A percentile compares a stretch with the other conserved stretches of the same genome.
phyloP scores from a whole-genome alignment of 2,329 filamentous ascomycete species.

The Fonsecaea pugnacius region DNA sequence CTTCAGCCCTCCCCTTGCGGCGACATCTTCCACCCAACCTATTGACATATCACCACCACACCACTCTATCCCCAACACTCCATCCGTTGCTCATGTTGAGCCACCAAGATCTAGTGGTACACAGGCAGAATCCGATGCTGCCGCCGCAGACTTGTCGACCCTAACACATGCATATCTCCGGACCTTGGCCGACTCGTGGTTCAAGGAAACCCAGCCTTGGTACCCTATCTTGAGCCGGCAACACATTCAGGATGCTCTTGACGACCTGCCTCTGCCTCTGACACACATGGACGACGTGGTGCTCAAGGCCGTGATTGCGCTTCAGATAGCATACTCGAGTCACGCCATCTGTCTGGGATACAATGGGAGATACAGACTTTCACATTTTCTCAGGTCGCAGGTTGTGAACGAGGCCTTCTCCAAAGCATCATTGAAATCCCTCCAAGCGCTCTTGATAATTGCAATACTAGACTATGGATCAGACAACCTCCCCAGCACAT shows the following conservation, averaged over 20 bases:
- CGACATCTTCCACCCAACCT: slow-evolving; percentile 23
- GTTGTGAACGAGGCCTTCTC: slow-evolving; percentile 36
- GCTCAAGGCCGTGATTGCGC: slow-evolving; percentile 35
- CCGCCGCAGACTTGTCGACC: slow-evolving; percentile 33
- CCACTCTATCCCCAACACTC: slow-evolving; percentile 16
- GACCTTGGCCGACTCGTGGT: slow-evolving; percentile 42
- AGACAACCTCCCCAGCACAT: slow-evolving; percentile 36
- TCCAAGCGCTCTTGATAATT: slow-evolving; percentile 37
- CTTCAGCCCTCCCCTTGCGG: slow-evolving; percentile 9
- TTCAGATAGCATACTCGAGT: slow-evolving; percentile 36
- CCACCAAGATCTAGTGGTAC: not conserved
- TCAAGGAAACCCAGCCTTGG: slow-evolving; percentile 46
- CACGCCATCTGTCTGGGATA: slow-evolving; percentile 37
- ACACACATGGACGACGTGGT: slow-evolving; percentile 35
- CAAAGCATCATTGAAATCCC: slow-evolving; percentile 32
- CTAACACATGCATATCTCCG: slow-evolving; percentile 32
- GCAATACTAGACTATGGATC: slow-evolving; percentile 36
- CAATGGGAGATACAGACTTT: slow-evolving; percentile 34
- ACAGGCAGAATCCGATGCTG: slow-evolving; percentile 29
- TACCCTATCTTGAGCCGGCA: slow-evolving; percentile 42
- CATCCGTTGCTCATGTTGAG: slow-evolving; percentile 8
- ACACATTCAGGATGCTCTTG: slow-evolving; percentile 30
- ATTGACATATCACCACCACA: slow-evolving; percentile 13
- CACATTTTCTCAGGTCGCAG: slow-evolving; percentile 32
- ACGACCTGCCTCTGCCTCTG: slow-evolving; percentile 28